Base-by-base conservation (phyloP, 1,139 yeast genomes). In the Geotrichum reessii region DNA sequence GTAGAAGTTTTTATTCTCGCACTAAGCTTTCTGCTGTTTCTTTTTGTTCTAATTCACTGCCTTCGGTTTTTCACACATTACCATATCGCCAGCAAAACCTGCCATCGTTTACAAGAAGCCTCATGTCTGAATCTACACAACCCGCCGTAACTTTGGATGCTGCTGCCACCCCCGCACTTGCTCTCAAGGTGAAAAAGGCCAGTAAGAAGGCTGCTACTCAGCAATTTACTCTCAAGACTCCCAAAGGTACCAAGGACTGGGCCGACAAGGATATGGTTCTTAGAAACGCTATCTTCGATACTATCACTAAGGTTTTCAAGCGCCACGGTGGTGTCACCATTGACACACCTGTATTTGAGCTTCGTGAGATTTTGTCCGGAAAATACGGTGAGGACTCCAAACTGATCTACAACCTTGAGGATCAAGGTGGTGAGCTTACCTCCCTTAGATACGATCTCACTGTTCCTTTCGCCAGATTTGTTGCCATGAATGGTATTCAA, bases 371-470 rank as follows among this genome's bases (percentile, higher is more conserved):
- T 67, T 81, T 93, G 63, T 85, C 98, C 28, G 99, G 99, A 50
- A 93, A 93, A 74, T 93, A 93, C 73, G 99, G 99, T 71, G 99
- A 93, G 75, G 99, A 93, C 72, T 91, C 97, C 49, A 93, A 93
- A 75, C 80, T 93, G 67, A 93, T 93, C 68, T 93, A 93, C 74
- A 92, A 93, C 73, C 81, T 93, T 69, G 95, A 93, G 74, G 99
- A 93, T 73, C 99, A 93, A 78, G 99, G 99, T 69, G 99, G 99
- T 66, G 99, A 93, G 74, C 77, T 93, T 66, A 89, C 97, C 28
- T 91, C 97, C 19, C 80, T 93, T 71, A 84, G 99, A 74, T 93
- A 93, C 72, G 99, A 93, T 73, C 81, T 93, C 73, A 93, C 99
- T 0, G 99, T 93, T 51, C 99, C 99, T 58, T 93, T 93, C 76